Evolutionary conservation across 2,329 filamentous ascomycete genomes (phyloP).

Genomic region (Gyromitra esculenta): DNA sequence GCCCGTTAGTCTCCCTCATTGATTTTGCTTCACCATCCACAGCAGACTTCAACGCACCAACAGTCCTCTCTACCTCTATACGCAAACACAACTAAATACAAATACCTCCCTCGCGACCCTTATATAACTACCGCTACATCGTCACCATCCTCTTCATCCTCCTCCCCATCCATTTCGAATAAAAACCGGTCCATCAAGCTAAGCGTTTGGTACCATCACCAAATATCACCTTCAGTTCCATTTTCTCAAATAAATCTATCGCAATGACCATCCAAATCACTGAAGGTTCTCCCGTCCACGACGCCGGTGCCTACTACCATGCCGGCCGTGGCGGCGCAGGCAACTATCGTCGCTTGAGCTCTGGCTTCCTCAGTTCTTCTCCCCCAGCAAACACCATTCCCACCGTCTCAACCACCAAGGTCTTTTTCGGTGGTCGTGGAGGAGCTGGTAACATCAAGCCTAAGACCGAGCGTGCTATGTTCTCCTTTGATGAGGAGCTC

Average conservation of each 20-base stretch:
- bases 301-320: constrained; percentile 63
- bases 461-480: constrained; percentile 66
- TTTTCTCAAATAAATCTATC: constrained; percentile 46
- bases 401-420: constrained; percentile 61
- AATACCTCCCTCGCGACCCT: constrained; percentile 18
- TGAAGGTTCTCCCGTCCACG: constrained; percentile 63
- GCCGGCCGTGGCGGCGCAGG: constrained; percentile 67
- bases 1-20: constrained; percentile 38
- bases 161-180: constrained; percentile 7
- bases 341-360: constrained; percentile 65
- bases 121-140: constrained; percentile 11
- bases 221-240: constrained; percentile 26
- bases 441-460: constrained; percentile 73
- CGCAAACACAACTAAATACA: constrained; percentile 32
- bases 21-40: constrained; percentile 27
- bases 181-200: constrained; percentile 10
- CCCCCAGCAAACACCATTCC: constrained; percentile 60
- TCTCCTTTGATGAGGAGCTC: constrained; percentile 75
- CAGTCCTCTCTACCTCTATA: constrained; percentile 31
- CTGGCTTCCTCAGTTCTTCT: constrained; percentile 55
- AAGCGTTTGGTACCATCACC: constrained; percentile 27
- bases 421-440: constrained; percentile 73
- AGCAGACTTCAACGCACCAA: constrained; percentile 22
- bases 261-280: constrained; percentile 63
- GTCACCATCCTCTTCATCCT: neutral